A percentile compares a stretch with the other conserved stretches of the same genome.
phyloP scores from a whole-genome alignment of 2,329 filamentous ascomycete genomes.

The Alternaria sp. region DNA sequence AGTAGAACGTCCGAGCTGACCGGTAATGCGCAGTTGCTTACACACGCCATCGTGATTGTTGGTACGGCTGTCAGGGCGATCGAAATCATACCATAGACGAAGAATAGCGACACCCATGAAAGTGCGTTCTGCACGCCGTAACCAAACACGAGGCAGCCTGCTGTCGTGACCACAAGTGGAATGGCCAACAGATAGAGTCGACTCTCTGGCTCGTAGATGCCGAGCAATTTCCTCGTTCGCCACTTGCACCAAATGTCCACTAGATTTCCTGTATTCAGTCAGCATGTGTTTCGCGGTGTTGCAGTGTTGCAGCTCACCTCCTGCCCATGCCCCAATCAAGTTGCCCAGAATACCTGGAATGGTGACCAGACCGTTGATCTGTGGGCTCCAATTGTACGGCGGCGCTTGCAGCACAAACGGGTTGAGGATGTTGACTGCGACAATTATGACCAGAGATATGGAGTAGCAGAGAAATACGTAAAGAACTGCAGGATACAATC shows the following conservation, averaged over 20 bases:
- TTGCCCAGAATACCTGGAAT: slow-evolving; percentile 56
- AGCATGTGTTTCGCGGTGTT: background rate
- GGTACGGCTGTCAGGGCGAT: slow-evolving; percentile 53
- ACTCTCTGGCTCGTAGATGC: slow-evolving; percentile 58
- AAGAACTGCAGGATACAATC: slow-evolving; percentile 51
- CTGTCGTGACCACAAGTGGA: slow-evolving; percentile 54
- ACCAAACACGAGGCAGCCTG: slow-evolving; percentile 57
- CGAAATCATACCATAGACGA: slow-evolving; percentile 58
- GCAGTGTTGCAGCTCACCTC: slow-evolving; percentile 27
- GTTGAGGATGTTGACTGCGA: slow-evolving; percentile 53
- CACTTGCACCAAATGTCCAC: slow-evolving; percentile 57
- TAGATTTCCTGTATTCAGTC: slow-evolving; percentile 46
- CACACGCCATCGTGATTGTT: slow-evolving; percentile 56
- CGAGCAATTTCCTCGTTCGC: slow-evolving; percentile 52
- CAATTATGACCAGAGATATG: slow-evolving; percentile 50
- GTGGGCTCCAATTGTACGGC: slow-evolving; percentile 50
- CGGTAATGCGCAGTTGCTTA: slow-evolving; percentile 51
- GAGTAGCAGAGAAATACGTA: slow-evolving; percentile 52
- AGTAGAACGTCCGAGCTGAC: slow-evolving; percentile 51
- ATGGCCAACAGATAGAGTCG: slow-evolving; percentile 55
- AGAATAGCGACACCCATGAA: slow-evolving; percentile 57
- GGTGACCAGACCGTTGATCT: slow-evolving; percentile 53
- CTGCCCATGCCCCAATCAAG: slow-evolving; percentile 53
- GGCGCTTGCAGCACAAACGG: slow-evolving; percentile 53
- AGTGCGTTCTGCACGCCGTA: slow-evolving; percentile 55